These are phyloP conservation scores for Suhomyces panamericanus DNA, from an alignment of 1,139 yeast species.

Conservation along the genomic window DNA sequence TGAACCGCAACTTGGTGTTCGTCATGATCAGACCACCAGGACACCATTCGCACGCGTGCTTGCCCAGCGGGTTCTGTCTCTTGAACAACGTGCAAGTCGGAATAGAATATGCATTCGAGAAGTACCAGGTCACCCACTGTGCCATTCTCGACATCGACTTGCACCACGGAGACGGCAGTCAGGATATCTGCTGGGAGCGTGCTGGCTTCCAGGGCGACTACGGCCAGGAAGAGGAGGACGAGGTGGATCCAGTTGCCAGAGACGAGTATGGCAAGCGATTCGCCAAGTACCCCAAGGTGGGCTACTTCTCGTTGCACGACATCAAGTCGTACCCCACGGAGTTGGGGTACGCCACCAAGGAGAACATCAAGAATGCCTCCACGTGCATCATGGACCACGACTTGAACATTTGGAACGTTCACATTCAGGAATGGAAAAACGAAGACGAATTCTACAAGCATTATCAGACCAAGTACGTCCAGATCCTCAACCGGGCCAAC, in stretches of 20 bases:
- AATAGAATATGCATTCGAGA: slow-evolving; percentile 71
- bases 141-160: slow-evolving; percentile 81
- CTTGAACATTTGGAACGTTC: slow-evolving; percentile 82
- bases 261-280: slow-evolving; percentile 56
- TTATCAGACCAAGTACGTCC: slow-evolving; percentile 62
- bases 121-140: slow-evolving; percentile 72
- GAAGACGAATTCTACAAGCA: slow-evolving; percentile 66
- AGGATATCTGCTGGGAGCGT: slow-evolving; percentile 82
- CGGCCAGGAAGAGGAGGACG: slow-evolving; percentile 48
- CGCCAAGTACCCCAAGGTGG: slow-evolving; percentile 64
- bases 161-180: slow-evolving; percentile 93
- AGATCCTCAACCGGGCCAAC: slow-evolving; percentile 65
- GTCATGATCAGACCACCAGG: slow-evolving; percentile 83
- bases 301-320: slow-evolving; percentile 83
- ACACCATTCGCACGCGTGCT: slow-evolving; percentile 83
- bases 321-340: slow-evolving; percentile 88
- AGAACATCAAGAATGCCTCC: slow-evolving; percentile 72
- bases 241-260: slow-evolving; percentile 37
- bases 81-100: slow-evolving; percentile 82
- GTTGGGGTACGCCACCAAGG: slow-evolving; percentile 71
- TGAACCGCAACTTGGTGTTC: slow-evolving; percentile 58
- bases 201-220: slow-evolving; percentile 61
- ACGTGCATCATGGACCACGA: slow-evolving; percentile 81
- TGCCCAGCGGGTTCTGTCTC: slow-evolving; percentile 86
- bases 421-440: slow-evolving; percentile 63